Evolutionary conservation across 2,329 filamentous ascomycete genomes (phyloP), one percentile per base, ranked within the genome.

Genomic region (Aspergillus transmontanensis): DNA sequence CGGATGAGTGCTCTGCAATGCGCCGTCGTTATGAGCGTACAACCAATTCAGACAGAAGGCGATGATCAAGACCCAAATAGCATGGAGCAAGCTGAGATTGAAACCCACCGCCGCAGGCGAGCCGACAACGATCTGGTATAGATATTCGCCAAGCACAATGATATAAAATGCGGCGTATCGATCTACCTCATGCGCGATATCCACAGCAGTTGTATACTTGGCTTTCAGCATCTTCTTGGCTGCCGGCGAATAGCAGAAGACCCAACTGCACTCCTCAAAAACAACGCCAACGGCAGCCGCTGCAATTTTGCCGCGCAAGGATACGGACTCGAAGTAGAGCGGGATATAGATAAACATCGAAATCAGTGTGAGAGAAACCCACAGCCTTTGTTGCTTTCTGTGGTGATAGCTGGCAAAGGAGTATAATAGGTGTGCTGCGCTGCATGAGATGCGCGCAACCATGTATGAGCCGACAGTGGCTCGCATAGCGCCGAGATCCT

Each of bases 11-110:
- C 73, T 75, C 26, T 79, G 69, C 10, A 82, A 63, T 16, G 81
- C 80, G 16, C 82, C 82, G 60, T 84, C 82, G 39, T 80, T 80
- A 61, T 82, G 81, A 26, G 82, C 77, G 60, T 84, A 84, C 56
- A 84, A 69, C 81, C 81, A 84, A 62, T 84, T 84, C 57, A 84
- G 73, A 65, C 80, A 82, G 64, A 84, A 84, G 0, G 82, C 81
- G 45, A 84, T 82, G 34, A 83, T 69, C 6, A 84, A 73, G 1
- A 81, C 83, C 72, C 81, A 83, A n/a, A 82, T 75, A 4, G 82
- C 82, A 57, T 81, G 81, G 11, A 77, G 72, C 57, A 82, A 79
- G 4, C 79, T 76, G 1, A 75, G 57, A 28, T 81, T 83, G 50
- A 84, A 71, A 0, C 82, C 82, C 16, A 80, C 72, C 9, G 79